A percentile compares a stretch with the other conserved stretches of the same genome.
Conservation (phyloP, 257 asterid genomes). For the Ocimum tenuiflorum region DNA sequence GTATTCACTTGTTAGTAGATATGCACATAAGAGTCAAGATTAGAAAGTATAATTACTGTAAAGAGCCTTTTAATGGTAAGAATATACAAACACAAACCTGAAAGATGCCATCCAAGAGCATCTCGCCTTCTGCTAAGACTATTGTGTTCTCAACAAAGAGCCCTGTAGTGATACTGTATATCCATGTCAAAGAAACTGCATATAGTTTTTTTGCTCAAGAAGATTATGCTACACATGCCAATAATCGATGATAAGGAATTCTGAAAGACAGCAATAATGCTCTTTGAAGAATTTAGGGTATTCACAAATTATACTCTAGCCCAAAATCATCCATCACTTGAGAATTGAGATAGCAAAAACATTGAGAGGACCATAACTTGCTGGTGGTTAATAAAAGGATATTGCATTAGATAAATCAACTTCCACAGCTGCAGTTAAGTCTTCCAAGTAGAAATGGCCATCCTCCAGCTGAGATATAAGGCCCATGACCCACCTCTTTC, state of each 20-base stretch:
- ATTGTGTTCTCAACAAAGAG: constrained; percentile 80
- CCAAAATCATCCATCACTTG: background rate
- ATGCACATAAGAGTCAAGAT: background rate
- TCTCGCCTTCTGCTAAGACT: constrained; percentile 92
- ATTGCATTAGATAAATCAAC: constrained; percentile 85
- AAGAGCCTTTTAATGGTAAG: constrained; percentile 2
- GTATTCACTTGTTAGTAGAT: constrained; percentile 1
- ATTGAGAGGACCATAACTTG: background rate
- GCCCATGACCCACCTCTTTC: constrained; percentile 92
- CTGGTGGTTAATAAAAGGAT: constrained; percentile 47
- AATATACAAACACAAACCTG: constrained; percentile 44
- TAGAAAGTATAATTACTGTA: background rate
- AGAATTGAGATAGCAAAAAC: constrained; percentile 3
- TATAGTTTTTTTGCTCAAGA: background rate
- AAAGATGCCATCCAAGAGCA: constrained; percentile 78
- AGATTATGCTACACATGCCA: background rate
- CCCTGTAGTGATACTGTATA: constrained; percentile 83
- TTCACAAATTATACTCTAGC: background rate
- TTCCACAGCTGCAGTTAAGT: constrained; percentile 87
- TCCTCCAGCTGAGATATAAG: constrained; percentile 96
- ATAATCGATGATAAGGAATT: too few species aligned
- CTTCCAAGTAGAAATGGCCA: constrained; percentile 98
- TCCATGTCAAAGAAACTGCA: constrained; percentile 47
- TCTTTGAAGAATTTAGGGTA: background rate
- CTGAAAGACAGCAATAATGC: background rate